These are phyloP conservation scores for Pseudogymnoascus sp. DNA, from an alignment of 2,329 filamentous ascomycete genomes.

Conservation along the genomic window DNA sequence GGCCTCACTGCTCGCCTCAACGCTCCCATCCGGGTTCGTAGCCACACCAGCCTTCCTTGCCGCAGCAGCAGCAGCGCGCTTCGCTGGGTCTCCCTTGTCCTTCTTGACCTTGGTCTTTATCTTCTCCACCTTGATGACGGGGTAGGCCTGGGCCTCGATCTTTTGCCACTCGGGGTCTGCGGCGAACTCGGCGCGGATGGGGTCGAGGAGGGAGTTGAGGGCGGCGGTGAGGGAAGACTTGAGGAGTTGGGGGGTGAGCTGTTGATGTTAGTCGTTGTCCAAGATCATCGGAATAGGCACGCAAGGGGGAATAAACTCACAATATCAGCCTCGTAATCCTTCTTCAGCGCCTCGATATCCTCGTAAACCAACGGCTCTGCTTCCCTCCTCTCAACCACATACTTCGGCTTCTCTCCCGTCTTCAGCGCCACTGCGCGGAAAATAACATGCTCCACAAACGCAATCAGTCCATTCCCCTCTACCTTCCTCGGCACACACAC, in stretches of 20 bases:
- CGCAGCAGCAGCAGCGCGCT: slow-evolving; percentile 22
- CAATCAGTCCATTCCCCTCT: slow-evolving; percentile 79
- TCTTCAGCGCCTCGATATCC: slow-evolving; percentile 64
- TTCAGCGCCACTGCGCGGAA: slow-evolving; percentile 66
- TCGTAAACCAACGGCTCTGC: slow-evolving; percentile 72
- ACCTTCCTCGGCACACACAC: slow-evolving; percentile 65
- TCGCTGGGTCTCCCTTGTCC: slow-evolving; percentile 28
- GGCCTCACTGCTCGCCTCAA: slow-evolving; percentile 15
- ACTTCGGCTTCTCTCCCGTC: slow-evolving; percentile 45
- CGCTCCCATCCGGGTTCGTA: slow-evolving; percentile 24
- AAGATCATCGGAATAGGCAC: too few relatives aligned
- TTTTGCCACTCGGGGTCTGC: slow-evolving; percentile 72
- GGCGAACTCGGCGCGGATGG: slow-evolving; percentile 68
- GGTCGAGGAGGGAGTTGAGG: slow-evolving; percentile 64
- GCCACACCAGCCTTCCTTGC: slow-evolving; percentile 21
- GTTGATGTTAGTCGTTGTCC: slow-evolving; percentile 16
- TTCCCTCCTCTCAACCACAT: slow-evolving; percentile 62
- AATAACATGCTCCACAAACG: slow-evolving; percentile 80
- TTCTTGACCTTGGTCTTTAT: slow-evolving; percentile 64
- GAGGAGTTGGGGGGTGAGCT: slow-evolving; percentile 76
- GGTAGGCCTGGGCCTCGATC: slow-evolving; percentile 72
- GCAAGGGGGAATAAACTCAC: slow-evolving; percentile 42
- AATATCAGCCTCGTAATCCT: slow-evolving; percentile 72
- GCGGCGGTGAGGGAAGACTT: slow-evolving; percentile 76
- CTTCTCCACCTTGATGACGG: slow-evolving; percentile 54